Percentiles rank a stretch among this genome's conserved stretches.
Evolutionary conservation across 164 flowering plant species (phyloP).

Genomic region (Umbilicus rupestris): DNA sequence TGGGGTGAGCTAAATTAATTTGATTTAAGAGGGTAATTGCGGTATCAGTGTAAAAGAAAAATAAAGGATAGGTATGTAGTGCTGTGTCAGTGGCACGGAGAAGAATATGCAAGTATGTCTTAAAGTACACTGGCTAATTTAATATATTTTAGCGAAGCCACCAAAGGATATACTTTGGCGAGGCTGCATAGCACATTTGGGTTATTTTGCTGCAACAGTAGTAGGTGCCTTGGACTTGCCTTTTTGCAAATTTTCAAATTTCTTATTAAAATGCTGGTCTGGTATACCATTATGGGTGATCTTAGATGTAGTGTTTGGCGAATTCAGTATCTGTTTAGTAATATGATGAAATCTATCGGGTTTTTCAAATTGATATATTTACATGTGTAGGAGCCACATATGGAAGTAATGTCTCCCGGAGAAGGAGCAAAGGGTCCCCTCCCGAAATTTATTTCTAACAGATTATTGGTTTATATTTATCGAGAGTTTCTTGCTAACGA

Average conservation of each 20-base stretch:
- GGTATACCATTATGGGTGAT: background rate
- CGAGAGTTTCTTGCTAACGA: slow-evolving; percentile 70
- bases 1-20: no score
- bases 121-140: no score
- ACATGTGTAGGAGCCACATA: slow-evolving; percentile 72
- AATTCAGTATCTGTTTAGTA: background rate
- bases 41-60: no score
- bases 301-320: background rate
- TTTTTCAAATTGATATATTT: background rate
- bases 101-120: no score
- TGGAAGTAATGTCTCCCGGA: slow-evolving; percentile 88
- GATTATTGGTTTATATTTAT: slow-evolving; percentile 62
- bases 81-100: no score
- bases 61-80: no score
- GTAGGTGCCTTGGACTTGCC: no score
- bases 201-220: background rate
- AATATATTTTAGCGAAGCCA: no score
- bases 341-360: background rate
- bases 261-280: no score
- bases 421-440: slow-evolving; percentile 63
- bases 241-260: no score
- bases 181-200: background rate
- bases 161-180: background rate
- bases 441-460: slow-evolving; percentile 60
- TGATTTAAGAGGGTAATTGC: no score